Conservation (phyloP, 2,329 filamentous ascomycete genomes). For the Trichoderma cornu-damae region DNA sequence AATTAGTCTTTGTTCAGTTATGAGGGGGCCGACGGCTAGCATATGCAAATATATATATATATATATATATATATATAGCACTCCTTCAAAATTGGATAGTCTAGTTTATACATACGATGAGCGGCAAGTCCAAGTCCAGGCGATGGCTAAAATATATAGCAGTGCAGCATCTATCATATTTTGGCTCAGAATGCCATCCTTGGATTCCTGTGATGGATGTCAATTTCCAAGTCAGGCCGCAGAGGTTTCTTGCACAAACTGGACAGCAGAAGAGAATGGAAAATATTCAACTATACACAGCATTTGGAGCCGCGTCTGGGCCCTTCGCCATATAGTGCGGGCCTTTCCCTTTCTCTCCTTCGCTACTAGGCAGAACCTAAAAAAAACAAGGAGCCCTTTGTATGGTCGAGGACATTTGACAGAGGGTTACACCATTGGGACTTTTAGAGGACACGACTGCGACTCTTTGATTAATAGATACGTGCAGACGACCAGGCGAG, state of each 20-base stretch:
- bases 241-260: background rate
- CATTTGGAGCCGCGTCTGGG: background rate
- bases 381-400: background rate
- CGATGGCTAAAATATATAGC: background rate
- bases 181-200: background rate
- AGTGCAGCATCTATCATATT: background rate
- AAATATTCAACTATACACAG: background rate
- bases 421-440: background rate
- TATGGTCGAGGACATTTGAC: background rate
- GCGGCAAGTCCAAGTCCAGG: background rate
- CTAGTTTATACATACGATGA: background rate
- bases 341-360: background rate
- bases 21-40: too few relatives aligned
- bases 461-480: too few relatives aligned
- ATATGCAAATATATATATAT: too few relatives aligned
- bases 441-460: background rate
- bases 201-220: background rate
- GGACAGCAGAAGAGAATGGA: background rate
- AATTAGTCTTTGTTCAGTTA: too few relatives aligned
- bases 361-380: background rate
- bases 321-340: conserved; percentile 1
- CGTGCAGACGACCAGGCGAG: too few relatives aligned
- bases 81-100: too few relatives aligned
- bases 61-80: too few relatives aligned
- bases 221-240: background rate